Evolutionary conservation across 2,329 filamentous ascomycete species (phyloP).

Genomic region (Microsporum ferrugineum): DNA sequence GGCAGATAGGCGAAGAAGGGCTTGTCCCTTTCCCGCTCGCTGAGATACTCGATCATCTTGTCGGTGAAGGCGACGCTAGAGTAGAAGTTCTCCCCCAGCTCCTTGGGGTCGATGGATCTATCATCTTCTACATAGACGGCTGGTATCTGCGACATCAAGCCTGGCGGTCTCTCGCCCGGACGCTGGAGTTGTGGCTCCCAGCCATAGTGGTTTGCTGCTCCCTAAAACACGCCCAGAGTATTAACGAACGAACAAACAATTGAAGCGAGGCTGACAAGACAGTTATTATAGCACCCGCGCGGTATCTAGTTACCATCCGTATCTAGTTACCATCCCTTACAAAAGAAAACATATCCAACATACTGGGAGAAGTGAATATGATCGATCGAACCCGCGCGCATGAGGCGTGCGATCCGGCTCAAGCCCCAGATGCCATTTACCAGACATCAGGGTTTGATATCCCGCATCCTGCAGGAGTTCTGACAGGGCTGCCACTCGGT

Average conservation of each 20-base stretch:
- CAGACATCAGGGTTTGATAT: slow-evolving; percentile 50
- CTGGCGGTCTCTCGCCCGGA: slow-evolving; percentile 30
- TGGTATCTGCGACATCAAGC: slow-evolving; percentile 32
- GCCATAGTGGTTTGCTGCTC: slow-evolving; percentile 41
- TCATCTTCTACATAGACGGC: slow-evolving; percentile 38
- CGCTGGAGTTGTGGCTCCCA: slow-evolving; percentile 39
- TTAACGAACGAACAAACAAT: not conserved
- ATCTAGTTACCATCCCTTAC: no score
- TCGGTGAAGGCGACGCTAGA: slow-evolving; percentile 44
- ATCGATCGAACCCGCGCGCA: slow-evolving; percentile 48
- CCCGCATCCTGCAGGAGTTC: slow-evolving; percentile 49
- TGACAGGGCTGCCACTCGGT: slow-evolving; percentile 46
- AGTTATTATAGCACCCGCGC: no score
- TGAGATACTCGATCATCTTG: slow-evolving; percentile 43
- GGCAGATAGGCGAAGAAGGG: slow-evolving; percentile 52
- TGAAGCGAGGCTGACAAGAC: no score
- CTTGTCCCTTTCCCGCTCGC: slow-evolving; percentile 36
- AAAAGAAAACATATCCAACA: slow-evolving; percentile 30
- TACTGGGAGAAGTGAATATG: slow-evolving; percentile 49
- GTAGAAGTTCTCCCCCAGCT: slow-evolving; percentile 43
- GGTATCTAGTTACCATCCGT: no score
- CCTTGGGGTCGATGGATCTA: slow-evolving; percentile 28
- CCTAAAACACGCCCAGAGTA: not conserved
- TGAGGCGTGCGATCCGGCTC: slow-evolving; percentile 46
- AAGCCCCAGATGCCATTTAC: slow-evolving; percentile 54